These are phyloP conservation scores for Cardiospermum halicacabum DNA, from an alignment of 345 rosid species.

Conservation along the genomic window DNA sequence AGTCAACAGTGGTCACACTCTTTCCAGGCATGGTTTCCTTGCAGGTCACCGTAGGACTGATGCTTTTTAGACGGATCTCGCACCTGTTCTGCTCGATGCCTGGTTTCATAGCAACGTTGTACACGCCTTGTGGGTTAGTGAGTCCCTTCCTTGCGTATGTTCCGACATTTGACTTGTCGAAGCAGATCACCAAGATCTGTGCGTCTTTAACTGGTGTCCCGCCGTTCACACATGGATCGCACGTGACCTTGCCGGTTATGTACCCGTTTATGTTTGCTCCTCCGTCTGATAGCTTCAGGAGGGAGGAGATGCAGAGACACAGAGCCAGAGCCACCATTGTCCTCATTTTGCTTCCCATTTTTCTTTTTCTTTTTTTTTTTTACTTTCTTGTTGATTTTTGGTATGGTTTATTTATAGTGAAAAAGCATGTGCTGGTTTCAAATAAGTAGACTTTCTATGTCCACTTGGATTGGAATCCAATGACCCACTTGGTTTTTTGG, in stretches of 20 bases:
- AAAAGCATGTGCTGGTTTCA: neutral
- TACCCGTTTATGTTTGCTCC: neutral
- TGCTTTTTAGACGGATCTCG: neutral
- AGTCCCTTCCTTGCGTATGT: neutral
- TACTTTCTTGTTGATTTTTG: neutral
- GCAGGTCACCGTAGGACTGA: neutral
- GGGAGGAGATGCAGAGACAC: neutral
- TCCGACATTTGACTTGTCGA: neutral
- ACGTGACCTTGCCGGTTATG: neutral
- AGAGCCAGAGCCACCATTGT: neutral
- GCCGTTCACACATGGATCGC: neutral
- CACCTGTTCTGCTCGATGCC: neutral
- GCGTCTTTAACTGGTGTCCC: neutral
- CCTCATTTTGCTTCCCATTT: neutral
- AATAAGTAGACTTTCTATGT: too few relatives aligned
- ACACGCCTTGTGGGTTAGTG: neutral
- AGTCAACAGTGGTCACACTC: neutral
- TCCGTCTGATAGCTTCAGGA: neutral
- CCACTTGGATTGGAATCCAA: neutral
- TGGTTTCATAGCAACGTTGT: neutral
- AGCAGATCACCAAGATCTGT: neutral
- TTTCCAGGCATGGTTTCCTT: neutral
- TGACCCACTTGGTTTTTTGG: too few relatives aligned
- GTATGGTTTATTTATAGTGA: neutral
- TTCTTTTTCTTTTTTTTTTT: too few relatives aligned